Percentiles rank a stretch among this genome's conserved stretches.
These are phyloP conservation scores for Candida bentonensis DNA, from an alignment of 805 yeast species.

Conservation along the genomic window DNA sequence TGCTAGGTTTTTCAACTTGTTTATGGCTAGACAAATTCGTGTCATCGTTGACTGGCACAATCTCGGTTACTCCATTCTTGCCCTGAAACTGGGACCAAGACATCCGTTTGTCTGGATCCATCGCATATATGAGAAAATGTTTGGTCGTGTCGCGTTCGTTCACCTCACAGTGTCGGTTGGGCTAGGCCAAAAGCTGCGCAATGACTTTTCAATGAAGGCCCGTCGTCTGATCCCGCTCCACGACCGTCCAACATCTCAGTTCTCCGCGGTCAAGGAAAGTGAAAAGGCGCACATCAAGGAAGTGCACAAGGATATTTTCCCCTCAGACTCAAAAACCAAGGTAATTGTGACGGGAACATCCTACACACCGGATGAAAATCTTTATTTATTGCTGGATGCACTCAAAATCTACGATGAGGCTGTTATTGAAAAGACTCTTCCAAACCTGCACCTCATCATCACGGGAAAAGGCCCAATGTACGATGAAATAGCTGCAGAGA, in stretches of 20 bases:
- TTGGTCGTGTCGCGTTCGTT: slow-evolving; percentile 51
- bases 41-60: slow-evolving; percentile 94
- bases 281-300: slow-evolving; percentile 22
- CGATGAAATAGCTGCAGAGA: slow-evolving; percentile 33
- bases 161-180: slow-evolving; percentile 70
- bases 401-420: slow-evolving; percentile 40
- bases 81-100: slow-evolving; percentile 38
- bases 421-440: slow-evolving; percentile 17
- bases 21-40: slow-evolving; percentile 38
- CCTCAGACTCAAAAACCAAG: slow-evolving; percentile 40
- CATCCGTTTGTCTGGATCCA: slow-evolving; percentile 54
- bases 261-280: slow-evolving; percentile 33
- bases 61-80: slow-evolving; percentile 70
- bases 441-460: slow-evolving; percentile 54
- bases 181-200: slow-evolving; percentile 48
- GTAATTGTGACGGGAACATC: slow-evolving; percentile 82
- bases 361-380: slow-evolving; percentile 92
- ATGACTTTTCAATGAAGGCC: slow-evolving; percentile 38
- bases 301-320: slow-evolving; percentile 22
- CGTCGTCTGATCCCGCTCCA: slow-evolving; percentile 51
- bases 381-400: slow-evolving; percentile 53
- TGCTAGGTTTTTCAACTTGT: slow-evolving; percentile 36
- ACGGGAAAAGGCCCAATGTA: slow-evolving; percentile 93
- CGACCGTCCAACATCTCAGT: slow-evolving; percentile 71
- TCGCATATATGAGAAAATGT: slow-evolving; percentile 44